Evolutionary conservation across 352 stramenopile genomes (phyloP), one percentile per base, ranked within the genome.

Genomic region (Phytopythium kandeliae): DNA sequence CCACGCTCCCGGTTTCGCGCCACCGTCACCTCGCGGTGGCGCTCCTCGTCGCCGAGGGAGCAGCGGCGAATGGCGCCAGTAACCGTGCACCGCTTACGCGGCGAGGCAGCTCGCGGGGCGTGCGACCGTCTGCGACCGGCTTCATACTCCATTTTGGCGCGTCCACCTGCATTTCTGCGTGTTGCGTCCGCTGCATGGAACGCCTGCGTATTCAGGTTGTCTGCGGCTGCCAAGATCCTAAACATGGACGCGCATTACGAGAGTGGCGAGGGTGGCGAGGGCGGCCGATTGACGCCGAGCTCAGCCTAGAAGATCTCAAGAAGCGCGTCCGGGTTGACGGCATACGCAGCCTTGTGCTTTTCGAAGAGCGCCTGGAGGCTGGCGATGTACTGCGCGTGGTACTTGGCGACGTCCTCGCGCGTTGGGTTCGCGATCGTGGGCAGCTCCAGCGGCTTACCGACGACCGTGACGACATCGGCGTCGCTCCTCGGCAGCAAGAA

Each of bases 311-410:
- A 77, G 16, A 90, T 30, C 42, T 88, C 78, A 17, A 93, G 61
- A 12, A 49, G 47, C 0, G 61, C 67, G 21, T 75, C 54, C 5
- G 79, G 75, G 44, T 97, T 69, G 11, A 62, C 48, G 9, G 83
- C 89, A 59, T 93, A 96, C 28, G 81, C 64, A 30, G 57, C 59
- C 35, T 95, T 95, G 77, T 97, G 73, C 34, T 72, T 69, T 44
- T 97, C 81, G 55, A 96, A 98, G 8, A 98, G 67, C n/a, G 54
- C 59, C 54, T 78, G 75, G 34, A 98, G 69, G 4, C 78, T 65
- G 19, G 63, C 48, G 4, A 97, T 67, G 62, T 98, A 98, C 42
- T 86, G 62, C 24, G 69, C 61, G 62, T 98, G 92, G 71, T 92
- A 97, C 58, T 87, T 77, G 36, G 68, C 56, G 1, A 98, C 76